These are phyloP conservation scores for Nephelium lappaceum DNA, from an alignment of 345 rosid genomes.

Conservation along the genomic window DNA sequence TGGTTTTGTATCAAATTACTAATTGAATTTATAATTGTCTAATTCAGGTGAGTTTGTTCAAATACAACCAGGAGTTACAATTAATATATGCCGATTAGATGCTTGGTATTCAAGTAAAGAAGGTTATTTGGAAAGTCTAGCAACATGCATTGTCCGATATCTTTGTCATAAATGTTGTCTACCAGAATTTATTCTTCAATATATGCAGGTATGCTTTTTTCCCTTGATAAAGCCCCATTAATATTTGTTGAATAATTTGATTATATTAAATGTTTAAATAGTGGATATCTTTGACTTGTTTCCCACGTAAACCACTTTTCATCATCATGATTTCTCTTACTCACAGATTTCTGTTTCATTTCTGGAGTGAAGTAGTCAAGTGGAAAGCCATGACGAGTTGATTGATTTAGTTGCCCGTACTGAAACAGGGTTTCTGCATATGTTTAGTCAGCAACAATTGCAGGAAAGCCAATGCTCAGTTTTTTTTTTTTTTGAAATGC, in stretches of 20 bases:
- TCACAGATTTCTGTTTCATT: slow-evolving; percentile 80
- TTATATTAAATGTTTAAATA: neutral
- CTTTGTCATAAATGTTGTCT: slow-evolving; percentile 94
- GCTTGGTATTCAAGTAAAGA: slow-evolving; percentile 87
- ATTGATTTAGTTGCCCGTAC: slow-evolving; percentile 78
- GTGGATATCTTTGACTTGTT: neutral
- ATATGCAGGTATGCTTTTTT: slow-evolving; percentile 67
- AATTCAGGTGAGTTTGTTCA: slow-evolving; percentile 86
- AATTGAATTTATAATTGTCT: slow-evolving; percentile 2
- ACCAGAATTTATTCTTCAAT: slow-evolving; percentile 84
- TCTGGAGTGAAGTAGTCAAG: slow-evolving; percentile 67
- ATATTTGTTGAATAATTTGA: neutral
- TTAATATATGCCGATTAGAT: slow-evolving; percentile 92
- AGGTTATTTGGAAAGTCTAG: slow-evolving; percentile 69
- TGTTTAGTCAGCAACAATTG: slow-evolving; percentile 88
- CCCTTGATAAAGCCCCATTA: neutral
- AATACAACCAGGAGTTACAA: slow-evolving; percentile 83
- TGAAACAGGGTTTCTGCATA: slow-evolving; percentile 68
- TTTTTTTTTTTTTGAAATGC: too few species aligned
- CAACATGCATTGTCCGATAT: slow-evolving; percentile 74
- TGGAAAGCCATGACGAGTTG: slow-evolving; percentile 73
- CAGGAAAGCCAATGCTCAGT: slow-evolving; percentile 51
- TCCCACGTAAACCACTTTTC: neutral
- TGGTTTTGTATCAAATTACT: neutral
- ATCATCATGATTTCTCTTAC: neutral